These are phyloP conservation scores for Solanum megistacrolobum DNA, from an alignment of 257 asterid species.

Conservation along the genomic window DNA sequence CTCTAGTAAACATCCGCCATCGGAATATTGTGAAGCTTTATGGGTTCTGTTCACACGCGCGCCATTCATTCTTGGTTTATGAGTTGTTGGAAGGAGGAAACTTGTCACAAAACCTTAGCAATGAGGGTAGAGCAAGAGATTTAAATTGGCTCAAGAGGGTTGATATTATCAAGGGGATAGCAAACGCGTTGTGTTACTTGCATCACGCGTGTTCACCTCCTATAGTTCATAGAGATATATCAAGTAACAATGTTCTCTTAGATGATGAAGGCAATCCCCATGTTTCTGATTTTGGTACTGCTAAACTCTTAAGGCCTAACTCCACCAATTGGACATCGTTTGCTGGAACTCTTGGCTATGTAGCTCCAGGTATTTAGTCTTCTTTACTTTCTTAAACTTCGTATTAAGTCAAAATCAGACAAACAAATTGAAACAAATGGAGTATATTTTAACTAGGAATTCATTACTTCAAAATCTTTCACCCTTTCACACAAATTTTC, in stretches of 20 bases:
- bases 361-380: conserved; percentile 19
- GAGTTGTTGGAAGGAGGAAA: conserved; percentile 28
- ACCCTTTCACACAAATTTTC: neutral
- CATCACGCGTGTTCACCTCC: conserved; percentile 32
- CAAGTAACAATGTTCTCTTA: conserved; percentile 25
- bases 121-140: conserved; percentile 8
- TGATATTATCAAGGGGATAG: conserved; percentile 23
- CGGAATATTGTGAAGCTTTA: conserved; percentile 24
- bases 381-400: neutral
- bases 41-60: conserved; percentile 22
- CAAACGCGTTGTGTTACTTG: conserved; percentile 22
- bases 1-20: conserved; percentile 21
- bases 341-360: conserved; percentile 32
- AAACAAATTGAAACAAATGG: too few relatives aligned
- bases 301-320: conserved; percentile 13
- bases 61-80: conserved; percentile 19
- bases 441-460: neutral
- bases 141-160: conserved; percentile 21
- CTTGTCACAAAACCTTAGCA: neutral
- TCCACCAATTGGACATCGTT: conserved; percentile 23
- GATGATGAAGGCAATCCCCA: conserved; percentile 21
- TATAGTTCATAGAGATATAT: conserved; percentile 32
- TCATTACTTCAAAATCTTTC: neutral
- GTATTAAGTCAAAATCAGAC: neutral
- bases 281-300: conserved; percentile 36